Conservation (phyloP, 495 filamentous ascomycete species). For the Hypoxylon lienhwacheense region DNA sequence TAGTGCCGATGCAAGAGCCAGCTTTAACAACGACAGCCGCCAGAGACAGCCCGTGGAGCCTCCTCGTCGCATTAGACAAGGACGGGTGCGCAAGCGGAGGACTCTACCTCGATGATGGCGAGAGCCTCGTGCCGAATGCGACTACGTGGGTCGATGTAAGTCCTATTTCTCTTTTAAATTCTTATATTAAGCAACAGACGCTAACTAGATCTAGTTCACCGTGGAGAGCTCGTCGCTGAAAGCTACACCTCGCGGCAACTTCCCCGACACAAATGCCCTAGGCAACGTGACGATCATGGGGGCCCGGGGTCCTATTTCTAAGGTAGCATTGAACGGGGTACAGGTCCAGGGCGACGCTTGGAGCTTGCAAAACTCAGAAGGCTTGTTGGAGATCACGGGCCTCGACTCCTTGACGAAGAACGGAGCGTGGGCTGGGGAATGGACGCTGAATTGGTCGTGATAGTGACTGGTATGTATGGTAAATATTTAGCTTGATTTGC, state of each 20-base stretch:
- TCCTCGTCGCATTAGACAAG: conserved; percentile 63
- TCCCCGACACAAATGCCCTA: conserved; percentile 62
- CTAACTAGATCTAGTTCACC: conserved; percentile 49
- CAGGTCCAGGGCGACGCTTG: conserved; percentile 46
- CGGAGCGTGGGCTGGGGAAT: conserved; percentile 61
- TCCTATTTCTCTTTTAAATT: not conserved
- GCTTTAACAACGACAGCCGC: conserved; percentile 68
- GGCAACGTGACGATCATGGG: conserved; percentile 70
- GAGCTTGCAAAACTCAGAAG: conserved; percentile 51
- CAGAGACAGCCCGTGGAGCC: conserved; percentile 67
- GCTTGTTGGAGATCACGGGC: conserved; percentile 53
- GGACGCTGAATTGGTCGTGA: conserved; percentile 61
- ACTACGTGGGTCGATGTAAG: conserved; percentile 60
- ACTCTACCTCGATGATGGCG: conserved; percentile 84
- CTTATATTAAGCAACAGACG: not conserved
- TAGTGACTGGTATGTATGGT: too few relatives aligned
- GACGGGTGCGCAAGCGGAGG: conserved; percentile 63
- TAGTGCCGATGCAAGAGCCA: conserved; percentile 72
- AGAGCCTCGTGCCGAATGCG: conserved; percentile 61
- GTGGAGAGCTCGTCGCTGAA: conserved; percentile 51
- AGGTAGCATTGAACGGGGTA: conserved; percentile 57
- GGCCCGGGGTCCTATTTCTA: conserved; percentile 45
- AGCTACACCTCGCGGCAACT: conserved; percentile 55
- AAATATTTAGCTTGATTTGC: too few relatives aligned
- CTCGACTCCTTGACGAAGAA: conserved; percentile 51